Conservation (phyloP, 495 filamentous ascomycete species). For the Thermochaetoides thermophila region DNA sequence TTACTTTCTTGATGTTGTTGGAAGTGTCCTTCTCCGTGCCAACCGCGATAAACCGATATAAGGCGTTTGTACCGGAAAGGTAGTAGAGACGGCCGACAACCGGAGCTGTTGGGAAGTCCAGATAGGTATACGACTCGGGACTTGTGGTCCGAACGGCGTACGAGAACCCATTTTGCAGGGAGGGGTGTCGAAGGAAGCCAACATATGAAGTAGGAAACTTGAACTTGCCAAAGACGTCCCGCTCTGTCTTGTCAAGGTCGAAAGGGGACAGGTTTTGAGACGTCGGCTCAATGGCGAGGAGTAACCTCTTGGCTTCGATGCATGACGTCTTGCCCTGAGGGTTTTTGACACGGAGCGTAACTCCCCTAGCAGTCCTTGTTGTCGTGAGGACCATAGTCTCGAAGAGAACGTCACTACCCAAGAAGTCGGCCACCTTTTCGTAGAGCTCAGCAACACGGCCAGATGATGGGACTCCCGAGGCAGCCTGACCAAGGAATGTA, state of each 20-base stretch:
- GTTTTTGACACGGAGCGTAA: slow-evolving; percentile 17
- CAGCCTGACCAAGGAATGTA: slow-evolving; percentile 8
- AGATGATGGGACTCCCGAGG: slow-evolving; percentile 16
- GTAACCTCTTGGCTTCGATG: slow-evolving; percentile 23
- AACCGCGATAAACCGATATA: slow-evolving; percentile 5
- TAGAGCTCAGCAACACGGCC: slow-evolving; percentile 26
- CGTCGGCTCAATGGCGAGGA: slow-evolving; percentile 23
- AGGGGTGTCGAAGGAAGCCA: slow-evolving; percentile 15
- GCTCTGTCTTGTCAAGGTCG: slow-evolving; percentile 19
- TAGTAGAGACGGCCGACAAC: slow-evolving; percentile 5
- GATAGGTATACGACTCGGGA: slow-evolving; percentile 7
- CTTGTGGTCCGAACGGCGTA: slow-evolving; percentile 7
- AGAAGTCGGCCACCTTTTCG: slow-evolving; percentile 16
- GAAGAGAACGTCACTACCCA: slow-evolving; percentile 24
- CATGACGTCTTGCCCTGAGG: slow-evolving; percentile 13
- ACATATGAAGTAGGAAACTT: slow-evolving; percentile 18
- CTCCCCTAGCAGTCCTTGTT: slow-evolving; percentile 11
- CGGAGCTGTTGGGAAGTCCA: slow-evolving; percentile 4
- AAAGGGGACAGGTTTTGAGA: slow-evolving; percentile 15
- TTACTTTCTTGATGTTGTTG: slow-evolving; percentile 11
- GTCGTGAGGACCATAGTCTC: slow-evolving; percentile 18
- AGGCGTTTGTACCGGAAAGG: slow-evolving; percentile 4
- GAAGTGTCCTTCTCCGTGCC: slow-evolving; percentile 2
- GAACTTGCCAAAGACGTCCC: slow-evolving; percentile 16
- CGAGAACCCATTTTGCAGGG: slow-evolving; percentile 2